Evolutionary conservation across 1,284 basidiomycete species (phyloP).

Genomic region (Trametes pubescens): DNA sequence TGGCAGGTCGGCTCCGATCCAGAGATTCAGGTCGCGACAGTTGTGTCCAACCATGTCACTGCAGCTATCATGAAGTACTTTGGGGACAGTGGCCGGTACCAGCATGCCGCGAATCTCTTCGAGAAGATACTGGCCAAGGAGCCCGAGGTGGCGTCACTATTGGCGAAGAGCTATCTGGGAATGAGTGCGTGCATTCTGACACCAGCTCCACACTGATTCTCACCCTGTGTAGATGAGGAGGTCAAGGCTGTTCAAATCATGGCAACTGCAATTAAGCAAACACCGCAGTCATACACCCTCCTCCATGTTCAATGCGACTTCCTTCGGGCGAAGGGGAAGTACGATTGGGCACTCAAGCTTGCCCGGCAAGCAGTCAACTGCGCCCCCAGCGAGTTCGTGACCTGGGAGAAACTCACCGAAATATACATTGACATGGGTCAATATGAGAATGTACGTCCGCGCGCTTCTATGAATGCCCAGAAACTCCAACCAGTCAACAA

Average conservation of each 20-base stretch:
- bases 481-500: background rate
- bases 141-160: constrained; percentile 89
- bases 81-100: constrained; percentile 88
- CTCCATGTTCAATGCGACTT: constrained; percentile 97
- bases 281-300: constrained; percentile 92
- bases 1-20: constrained; percentile 99
- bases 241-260: constrained; percentile 98
- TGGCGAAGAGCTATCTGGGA: constrained; percentile 93
- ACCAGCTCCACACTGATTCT: background rate
- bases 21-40: constrained; percentile 97
- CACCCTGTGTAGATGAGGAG: constrained; percentile 80
- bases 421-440: constrained; percentile 91
- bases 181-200: constrained; percentile 79
- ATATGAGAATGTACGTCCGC: constrained; percentile 74
- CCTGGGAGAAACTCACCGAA: constrained; percentile 98
- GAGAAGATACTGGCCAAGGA: constrained; percentile 89
- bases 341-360: constrained; percentile 92
- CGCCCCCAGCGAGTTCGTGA: constrained; percentile 97
- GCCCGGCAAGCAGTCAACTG: constrained; percentile 97
- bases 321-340: constrained; percentile 83
- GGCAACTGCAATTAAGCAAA: constrained; percentile 83
- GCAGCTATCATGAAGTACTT: constrained; percentile 98
- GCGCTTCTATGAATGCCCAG: background rate
- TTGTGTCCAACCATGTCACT: constrained; percentile 97
- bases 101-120: constrained; percentile 93